These are phyloP conservation scores for Apophysomyces elegans DNA, from an alignment of 371 early-diverging fungal genomes.

Conservation along the genomic window DNA sequence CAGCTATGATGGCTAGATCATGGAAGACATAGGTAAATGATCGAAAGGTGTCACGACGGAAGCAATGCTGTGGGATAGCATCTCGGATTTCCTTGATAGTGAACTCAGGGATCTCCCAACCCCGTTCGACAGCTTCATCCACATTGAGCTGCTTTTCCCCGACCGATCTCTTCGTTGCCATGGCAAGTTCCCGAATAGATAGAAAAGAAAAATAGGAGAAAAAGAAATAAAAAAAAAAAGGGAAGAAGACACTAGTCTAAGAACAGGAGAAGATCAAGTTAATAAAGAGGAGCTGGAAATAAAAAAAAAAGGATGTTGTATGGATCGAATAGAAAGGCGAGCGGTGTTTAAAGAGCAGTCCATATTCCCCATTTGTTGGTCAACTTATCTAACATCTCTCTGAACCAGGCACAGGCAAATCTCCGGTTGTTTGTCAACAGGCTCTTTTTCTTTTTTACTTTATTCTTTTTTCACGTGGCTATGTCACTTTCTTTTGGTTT, in stretches of 20 bases:
- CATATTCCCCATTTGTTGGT: background rate
- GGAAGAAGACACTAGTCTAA: background rate
- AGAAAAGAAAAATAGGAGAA: conserved; percentile 14
- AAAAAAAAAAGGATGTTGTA: background rate
- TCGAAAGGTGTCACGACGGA: conserved; percentile 72
- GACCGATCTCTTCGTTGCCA: conserved; percentile 15
- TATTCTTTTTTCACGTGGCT: conserved; percentile 10
- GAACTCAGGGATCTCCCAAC: conserved; percentile 68
- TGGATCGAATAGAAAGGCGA: background rate
- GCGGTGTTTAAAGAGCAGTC: background rate
- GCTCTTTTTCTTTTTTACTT: conserved; percentile 4
- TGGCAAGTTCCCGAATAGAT: conserved; percentile 2
- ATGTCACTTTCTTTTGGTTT: conserved; percentile 19
- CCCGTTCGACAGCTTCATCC: conserved; percentile 46
- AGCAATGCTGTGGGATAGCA: conserved; percentile 83
- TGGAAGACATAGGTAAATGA: conserved; percentile 73
- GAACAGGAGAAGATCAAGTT: background rate
- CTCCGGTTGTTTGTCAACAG: too few species aligned
- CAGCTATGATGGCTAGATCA: conserved; percentile 67
- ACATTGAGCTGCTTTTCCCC: conserved; percentile 13
- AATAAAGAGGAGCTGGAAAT: conserved; percentile 10
- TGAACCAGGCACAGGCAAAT: too few species aligned
- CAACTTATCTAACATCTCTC: background rate
- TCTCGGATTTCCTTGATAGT: conserved; percentile 88
- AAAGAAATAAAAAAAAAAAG: conserved; percentile 4